These are phyloP conservation scores for Trifolium pratense DNA, from an alignment of 306 rosid species.

Conservation along the genomic window DNA sequence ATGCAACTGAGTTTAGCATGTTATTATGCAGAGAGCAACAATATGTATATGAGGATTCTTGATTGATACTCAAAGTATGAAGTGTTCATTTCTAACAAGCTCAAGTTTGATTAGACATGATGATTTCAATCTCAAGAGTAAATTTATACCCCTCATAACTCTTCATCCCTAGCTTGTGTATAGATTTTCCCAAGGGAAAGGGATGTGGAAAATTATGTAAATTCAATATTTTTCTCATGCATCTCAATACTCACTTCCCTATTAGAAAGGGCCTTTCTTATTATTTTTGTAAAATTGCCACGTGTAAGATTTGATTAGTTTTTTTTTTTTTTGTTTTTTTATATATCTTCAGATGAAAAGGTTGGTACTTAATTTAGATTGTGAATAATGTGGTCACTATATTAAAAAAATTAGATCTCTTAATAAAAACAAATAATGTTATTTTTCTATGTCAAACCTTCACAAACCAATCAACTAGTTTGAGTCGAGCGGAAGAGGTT, in stretches of 20 bases:
- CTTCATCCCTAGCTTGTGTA: conserved; percentile 54
- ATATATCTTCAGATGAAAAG: not conserved
- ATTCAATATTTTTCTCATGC: conserved; percentile 58
- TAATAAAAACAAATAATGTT: too few relatives aligned
- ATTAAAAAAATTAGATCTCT: not conserved
- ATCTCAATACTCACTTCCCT: conserved; percentile 43
- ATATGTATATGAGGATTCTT: conserved; percentile 22
- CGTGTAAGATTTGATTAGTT: conserved; percentile 14
- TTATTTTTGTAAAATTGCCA: conserved; percentile 41
- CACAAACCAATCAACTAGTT: too few relatives aligned
- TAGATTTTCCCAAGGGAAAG: conserved; percentile 52
- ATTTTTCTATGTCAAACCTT: too few relatives aligned
- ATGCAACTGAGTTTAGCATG: conserved; percentile 14
- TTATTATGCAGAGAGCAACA: conserved; percentile 25
- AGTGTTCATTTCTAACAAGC: conserved; percentile 54
- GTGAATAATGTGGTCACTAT: not conserved
- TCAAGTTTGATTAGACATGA: conserved; percentile 36
- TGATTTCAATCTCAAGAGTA: conserved; percentile 44
- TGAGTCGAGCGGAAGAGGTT: too few relatives aligned
- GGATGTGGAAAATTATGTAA: conserved; percentile 61
- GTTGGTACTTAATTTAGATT: not conserved
- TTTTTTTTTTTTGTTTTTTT: not conserved
- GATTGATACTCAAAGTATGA: conserved; percentile 20
- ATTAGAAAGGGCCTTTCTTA: conserved; percentile 14
- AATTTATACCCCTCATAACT: conserved; percentile 58